These are phyloP conservation scores for Erodium chrysanthum DNA, from an alignment of 441 rosid genomes.

Conservation along the genomic window DNA sequence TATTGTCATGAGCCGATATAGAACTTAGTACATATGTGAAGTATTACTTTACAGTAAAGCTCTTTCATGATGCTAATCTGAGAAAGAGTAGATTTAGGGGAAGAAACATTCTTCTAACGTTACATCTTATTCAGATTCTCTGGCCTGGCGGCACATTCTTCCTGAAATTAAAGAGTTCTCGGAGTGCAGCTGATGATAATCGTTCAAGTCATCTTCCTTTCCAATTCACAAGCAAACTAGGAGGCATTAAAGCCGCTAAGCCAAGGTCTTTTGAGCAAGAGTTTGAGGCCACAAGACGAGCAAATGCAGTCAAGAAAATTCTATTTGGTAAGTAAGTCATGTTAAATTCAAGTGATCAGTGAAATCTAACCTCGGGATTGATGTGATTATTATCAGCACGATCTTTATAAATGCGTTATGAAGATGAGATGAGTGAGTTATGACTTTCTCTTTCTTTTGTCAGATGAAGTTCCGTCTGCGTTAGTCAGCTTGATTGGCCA, in stretches of 20 bases:
- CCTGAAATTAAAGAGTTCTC: conserved; percentile 34
- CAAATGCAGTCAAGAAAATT: conserved; percentile 64
- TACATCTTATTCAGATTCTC: conserved; percentile 37
- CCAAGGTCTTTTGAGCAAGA: conserved; percentile 66
- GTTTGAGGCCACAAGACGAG: conserved; percentile 83
- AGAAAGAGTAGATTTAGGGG: no score
- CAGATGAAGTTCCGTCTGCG: conserved; percentile 89
- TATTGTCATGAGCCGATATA: neutral
- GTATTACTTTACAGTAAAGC: no score
- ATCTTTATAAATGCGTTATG: no score
- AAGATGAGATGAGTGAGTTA: neutral
- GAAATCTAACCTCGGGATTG: neutral
- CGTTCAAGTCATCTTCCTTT: conserved; percentile 28
- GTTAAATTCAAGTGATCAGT: neutral
- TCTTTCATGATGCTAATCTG: no score
- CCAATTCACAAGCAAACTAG: conserved; percentile 37
- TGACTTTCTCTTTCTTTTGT: conserved; percentile 7
- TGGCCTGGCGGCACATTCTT: conserved; percentile 93
- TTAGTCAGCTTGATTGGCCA: conserved; percentile 81
- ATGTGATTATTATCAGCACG: no score
- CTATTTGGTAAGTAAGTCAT: conserved; percentile 59
- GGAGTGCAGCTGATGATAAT: conserved; percentile 23
- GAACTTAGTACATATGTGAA: neutral
- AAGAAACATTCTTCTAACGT: no score
- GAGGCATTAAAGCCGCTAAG: conserved; percentile 44